A percentile compares a stretch with the other conserved stretches of the same genome.
phyloP scores from a whole-genome alignment of 1,139 yeast species.

The Arxiozyma slooffiae region DNA sequence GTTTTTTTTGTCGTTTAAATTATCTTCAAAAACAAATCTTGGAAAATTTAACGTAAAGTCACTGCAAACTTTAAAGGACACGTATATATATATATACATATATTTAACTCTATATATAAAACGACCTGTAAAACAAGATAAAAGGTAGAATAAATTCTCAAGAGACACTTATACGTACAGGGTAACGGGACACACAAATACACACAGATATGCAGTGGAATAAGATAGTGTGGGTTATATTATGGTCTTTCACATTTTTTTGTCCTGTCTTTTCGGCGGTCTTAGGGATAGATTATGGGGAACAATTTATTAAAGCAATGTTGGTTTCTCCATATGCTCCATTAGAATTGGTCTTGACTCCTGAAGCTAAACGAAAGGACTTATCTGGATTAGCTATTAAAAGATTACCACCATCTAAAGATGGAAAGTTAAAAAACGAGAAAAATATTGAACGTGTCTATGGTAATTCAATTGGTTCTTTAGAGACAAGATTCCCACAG shows the following conservation, averaged over 20 bases:
- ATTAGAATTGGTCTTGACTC: slow-evolving; percentile 77
- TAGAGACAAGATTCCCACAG: slow-evolving; percentile 66
- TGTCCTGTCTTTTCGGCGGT: slow-evolving; percentile 43
- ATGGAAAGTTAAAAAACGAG: slow-evolving; percentile 8
- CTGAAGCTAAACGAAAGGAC: slow-evolving; percentile 88
- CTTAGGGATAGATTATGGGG: slow-evolving; percentile 83
- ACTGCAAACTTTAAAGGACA: background rate
- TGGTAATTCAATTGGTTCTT: slow-evolving; percentile 66
- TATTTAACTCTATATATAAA: no score
- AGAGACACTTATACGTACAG: background rate
- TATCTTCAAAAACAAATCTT: no score
- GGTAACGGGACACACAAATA: background rate
- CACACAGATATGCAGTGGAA: background rate
- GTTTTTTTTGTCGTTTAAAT: background rate
- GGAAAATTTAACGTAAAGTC: background rate
- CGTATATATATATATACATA: no score
- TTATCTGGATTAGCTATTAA: slow-evolving; percentile 66
- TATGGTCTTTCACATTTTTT: background rate
- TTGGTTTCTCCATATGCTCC: slow-evolving; percentile 86
- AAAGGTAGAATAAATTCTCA: no score
- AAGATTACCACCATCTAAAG: slow-evolving; percentile 16
- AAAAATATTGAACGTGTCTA: slow-evolving; percentile 54
- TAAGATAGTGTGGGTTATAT: background rate
- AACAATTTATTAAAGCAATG: slow-evolving; percentile 78
- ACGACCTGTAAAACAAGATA: background rate